Base-by-base conservation (phyloP, 2,329 filamentous ascomycete genomes). In the Cordyceps pruinosa region DNA sequence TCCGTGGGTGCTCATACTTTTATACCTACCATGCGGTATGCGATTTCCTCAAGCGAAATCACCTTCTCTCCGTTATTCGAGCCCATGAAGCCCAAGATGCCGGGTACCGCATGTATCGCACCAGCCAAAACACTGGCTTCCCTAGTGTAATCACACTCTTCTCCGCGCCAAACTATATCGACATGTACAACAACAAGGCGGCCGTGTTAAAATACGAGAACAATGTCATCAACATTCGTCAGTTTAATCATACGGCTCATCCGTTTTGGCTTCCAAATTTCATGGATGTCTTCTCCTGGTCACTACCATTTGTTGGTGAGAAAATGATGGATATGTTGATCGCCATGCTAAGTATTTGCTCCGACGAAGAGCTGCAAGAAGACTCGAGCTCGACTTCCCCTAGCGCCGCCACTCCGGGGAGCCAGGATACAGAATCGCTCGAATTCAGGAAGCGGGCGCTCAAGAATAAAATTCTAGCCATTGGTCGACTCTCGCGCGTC, bases 211-310 rank as follows among this genome's bases (percentile, higher is more conserved):
- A 99, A 77, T 99, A 99, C 71, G 94, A 99, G 77, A 99, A 99
- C 75, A 99, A 99, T 69, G 94, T 99, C 60, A 99, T 99, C 94
- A 99, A 99, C 79, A 99, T 99, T 70, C 85, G 94, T 58, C 94
- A 99, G 74, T 99, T 99, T 78, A 99, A 99, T 80, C 99, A 93
- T 82, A 97, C 94, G 25, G 94, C 94, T 32, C 94, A 99, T 72
- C 94, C 94, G 7, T 99, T 99, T 79, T 99, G 94, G 94, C 83
- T 99, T 47, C 94, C 94, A 55, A 99, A 99, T 77, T 99, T 99
- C 70, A 99, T 99, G 94, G 94, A 99, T 69, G 94, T 99, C 61
- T 99, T 99, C 71, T 99, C 94, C n/a, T 99, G 94, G 94, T 99
- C 94, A 32, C 80, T 99, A 60, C 94, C 94, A 1, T 99, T 99